Evolutionary conservation across 257 asterid species (phyloP).

Genomic region (Penstemon davidsonii): DNA sequence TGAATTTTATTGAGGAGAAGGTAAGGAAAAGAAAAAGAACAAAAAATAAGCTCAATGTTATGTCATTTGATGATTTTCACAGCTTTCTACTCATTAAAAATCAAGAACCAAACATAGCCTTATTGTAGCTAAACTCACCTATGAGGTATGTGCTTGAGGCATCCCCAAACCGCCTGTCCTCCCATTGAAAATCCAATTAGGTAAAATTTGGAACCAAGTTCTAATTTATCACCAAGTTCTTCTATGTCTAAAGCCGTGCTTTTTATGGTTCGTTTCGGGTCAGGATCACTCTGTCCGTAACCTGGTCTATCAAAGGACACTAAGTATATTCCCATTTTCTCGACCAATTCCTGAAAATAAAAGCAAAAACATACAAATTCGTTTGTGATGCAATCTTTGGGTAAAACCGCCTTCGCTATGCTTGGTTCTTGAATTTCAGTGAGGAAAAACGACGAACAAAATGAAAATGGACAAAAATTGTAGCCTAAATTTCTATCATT

Average conservation of each 20-base stretch:
- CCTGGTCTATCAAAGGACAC: slow-evolving; percentile 81
- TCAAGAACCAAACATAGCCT: too few relatives aligned
- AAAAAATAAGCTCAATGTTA: background rate
- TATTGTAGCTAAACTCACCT: slow-evolving; percentile 37
- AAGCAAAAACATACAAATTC: too few relatives aligned
- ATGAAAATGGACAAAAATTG: too few relatives aligned
- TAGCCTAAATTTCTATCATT: too few relatives aligned
- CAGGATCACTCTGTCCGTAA: slow-evolving; percentile 84
- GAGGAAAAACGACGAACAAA: too few relatives aligned
- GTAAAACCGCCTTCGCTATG: too few relatives aligned
- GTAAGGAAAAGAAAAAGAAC: background rate
- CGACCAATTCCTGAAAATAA: slow-evolving; percentile 45
- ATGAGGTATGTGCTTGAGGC: slow-evolving; percentile 69
- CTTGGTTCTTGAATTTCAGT: too few relatives aligned
- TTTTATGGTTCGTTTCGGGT: slow-evolving; percentile 53
- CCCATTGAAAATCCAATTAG: slow-evolving; percentile 72
- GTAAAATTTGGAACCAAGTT: slow-evolving; percentile 62
- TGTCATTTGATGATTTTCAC: too few relatives aligned
- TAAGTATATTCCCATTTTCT: slow-evolving; percentile 55
- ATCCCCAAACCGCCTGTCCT: slow-evolving; percentile 74
- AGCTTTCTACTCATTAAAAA: too few relatives aligned
- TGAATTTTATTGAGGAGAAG: too few relatives aligned
- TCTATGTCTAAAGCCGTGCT: slow-evolving; percentile 66
- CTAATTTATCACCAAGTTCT: slow-evolving; percentile 62
- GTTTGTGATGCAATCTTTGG: too few relatives aligned